Base-by-base conservation (phyloP, 306 rosid species). In the Inga laurina region DNA sequence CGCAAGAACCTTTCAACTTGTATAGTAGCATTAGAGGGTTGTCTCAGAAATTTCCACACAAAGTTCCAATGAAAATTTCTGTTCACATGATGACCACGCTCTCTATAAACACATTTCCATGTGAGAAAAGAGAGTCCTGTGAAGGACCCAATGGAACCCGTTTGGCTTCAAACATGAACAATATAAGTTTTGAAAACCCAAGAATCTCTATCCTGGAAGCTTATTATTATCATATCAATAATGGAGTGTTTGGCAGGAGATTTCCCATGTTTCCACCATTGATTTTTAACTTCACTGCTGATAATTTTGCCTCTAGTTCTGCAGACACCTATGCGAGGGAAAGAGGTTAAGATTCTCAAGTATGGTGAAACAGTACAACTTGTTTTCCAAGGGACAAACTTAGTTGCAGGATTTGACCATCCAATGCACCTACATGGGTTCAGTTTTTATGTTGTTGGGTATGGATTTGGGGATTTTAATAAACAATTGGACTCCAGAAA, bases 381-480 rank as follows among this genome's bases (percentile, higher is more conserved):
- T 70, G 83, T 77, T 11, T 71, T 84, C 48, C 93, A 90, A 77
- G 90, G 91, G 64, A 88, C 93, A 37, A 90, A 86, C 57, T 16
- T 93, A 77, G 85, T 78, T 21, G 69, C 78, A 1, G 87, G 86
- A 27, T 51, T 80, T 4, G 93, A 88, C 27, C 95, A 90, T 49
- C 97, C 93, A 21, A 57, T 93, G 45, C 97, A 93, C 81, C 62
- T 93, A 4, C 95, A 93, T 86, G 97, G 97, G 5, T 64, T 46
- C 37, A 86, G 82, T 34, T 88, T 93, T 64, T 82, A 76, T 56
- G 83, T 79, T 6, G 89, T 93, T 21, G 97, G 92, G 24, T 59
- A 37, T 59, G 94, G 93, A 22, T 75, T 81, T 72, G 97, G 97
- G 49, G 90, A 91, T 80, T 91, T 93, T 39, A 82, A 91, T 65